Percentiles rank a stretch among this genome's conserved stretches.
Evolutionary conservation across 1,139 yeast genomes (phyloP).

Genomic region (Blastobotrys ciferrii): DNA sequence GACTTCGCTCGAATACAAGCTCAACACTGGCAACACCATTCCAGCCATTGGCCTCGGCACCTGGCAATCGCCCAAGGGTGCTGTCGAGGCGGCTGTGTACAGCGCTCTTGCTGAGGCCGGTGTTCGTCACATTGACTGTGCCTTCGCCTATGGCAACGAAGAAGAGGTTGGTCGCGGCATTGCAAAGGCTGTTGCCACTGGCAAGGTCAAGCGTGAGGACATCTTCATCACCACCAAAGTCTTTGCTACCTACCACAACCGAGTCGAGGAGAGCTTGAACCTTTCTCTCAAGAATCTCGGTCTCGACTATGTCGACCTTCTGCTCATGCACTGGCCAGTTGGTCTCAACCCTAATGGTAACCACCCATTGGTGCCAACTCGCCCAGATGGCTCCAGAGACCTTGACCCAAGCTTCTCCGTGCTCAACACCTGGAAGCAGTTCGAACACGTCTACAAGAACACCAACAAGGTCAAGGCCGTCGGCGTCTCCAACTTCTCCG

Average conservation of each 20-base stretch:
- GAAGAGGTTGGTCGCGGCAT: constrained; percentile 54
- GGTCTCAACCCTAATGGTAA: constrained; percentile 47
- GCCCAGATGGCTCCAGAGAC: constrained; percentile 47
- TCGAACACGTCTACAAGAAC: constrained; percentile 56
- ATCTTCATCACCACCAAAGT: constrained; percentile 78
- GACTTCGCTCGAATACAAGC: constrained; percentile 31
- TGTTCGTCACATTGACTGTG: constrained; percentile 78
- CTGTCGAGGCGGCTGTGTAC: constrained; percentile 58
- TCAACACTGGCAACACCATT: constrained; percentile 63
- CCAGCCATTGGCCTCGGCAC: constrained; percentile 79
- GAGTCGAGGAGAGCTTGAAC: constrained; percentile 59
- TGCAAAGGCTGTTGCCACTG: constrained; percentile 54
- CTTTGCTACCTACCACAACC: constrained; percentile 65
- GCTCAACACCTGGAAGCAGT: constrained; percentile 64
- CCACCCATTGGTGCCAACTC: constrained; percentile 42
- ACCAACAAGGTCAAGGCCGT: constrained; percentile 64
- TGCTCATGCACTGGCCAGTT: constrained; percentile 86
- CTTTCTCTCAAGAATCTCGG: constrained; percentile 63
- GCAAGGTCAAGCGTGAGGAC: constrained; percentile 67
- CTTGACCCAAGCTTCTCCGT: constrained; percentile 52
- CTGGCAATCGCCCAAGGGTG: constrained; percentile 63
- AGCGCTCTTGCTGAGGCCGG: constrained; percentile 62
- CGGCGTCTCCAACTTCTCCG: constrained; percentile 78
- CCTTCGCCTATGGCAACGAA: constrained; percentile 67
- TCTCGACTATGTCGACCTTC: constrained; percentile 78